Base-by-base conservation (phyloP, 2,329 filamentous ascomycete genomes). In the Penicillium thymicola region DNA sequence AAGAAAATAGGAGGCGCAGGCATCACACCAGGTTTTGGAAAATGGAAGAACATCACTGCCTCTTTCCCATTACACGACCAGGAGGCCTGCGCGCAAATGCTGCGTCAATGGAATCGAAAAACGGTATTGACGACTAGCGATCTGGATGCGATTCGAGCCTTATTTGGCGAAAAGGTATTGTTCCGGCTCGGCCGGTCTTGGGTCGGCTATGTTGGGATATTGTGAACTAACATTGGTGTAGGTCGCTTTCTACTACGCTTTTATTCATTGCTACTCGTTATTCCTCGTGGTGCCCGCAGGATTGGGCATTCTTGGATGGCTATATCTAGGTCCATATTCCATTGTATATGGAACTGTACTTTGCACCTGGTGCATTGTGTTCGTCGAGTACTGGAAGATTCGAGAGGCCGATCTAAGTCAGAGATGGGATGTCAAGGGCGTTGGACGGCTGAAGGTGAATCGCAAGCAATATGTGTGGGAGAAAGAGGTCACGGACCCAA, bases 301-400 rank as follows among this genome's bases (percentile, higher is more conserved):
- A 5, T 86, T 94, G 65, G 93, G 93, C 3, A 80, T 90, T 40
- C 80, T 83, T 1, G 84, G 88, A 13, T 97, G 91, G 89, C 73
- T 92, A 30, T 78, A 96, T n/a, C 79, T 96, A 0, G 91, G 91
- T 9, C 84, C 88, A 55, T 97, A 92, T 75, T 96, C 92, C 2
- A 84, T 86, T 55, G 74, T 92, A 48, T 97, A 95, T 66, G 90
- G 89, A 14, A 73, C 92, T 1, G 81, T 88, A 43, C 92, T 88
- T 69, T 88, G 86, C 34, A 77, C 96, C n/a, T 96, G 92, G 90
- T 88, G 88, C 55, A 86, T 94, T 3, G 78, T 93, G 46, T 97
- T 97, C 70, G 89, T 96, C 55, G 93, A 97, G 71, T 96, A 89
- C 74, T 97, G 93, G 93, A 96, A 95, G 77, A 89, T 93, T 67